Evolutionary conservation across 1,284 basidiomycete genomes (phyloP).

Genomic region (Phellinidium pouzarii): DNA sequence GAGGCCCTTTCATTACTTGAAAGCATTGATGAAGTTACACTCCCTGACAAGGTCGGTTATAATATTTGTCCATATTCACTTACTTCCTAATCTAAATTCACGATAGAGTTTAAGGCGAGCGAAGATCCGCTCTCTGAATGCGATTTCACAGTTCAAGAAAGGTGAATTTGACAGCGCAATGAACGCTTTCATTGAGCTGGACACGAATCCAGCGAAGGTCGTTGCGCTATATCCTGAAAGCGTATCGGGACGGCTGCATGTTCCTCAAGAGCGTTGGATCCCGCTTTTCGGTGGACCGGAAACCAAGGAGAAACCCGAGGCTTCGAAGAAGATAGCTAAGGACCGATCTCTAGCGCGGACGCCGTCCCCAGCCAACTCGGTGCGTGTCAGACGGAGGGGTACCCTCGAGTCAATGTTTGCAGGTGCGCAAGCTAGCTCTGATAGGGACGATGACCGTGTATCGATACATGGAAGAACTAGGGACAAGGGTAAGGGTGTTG

Average conservation of each 20-base stretch:
- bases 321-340: constrained; percentile 25
- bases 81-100: constrained; percentile 4
- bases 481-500: constrained; percentile 29
- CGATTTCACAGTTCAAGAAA: constrained; percentile 69
- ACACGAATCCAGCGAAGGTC: constrained; percentile 91
- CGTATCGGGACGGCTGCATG: constrained; percentile 74
- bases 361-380: constrained; percentile 36
- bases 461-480: constrained; percentile 42
- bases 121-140: constrained; percentile 63
- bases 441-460: constrained; percentile 54
- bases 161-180: constrained; percentile 73
- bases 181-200: constrained; percentile 81
- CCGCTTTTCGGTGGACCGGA: constrained; percentile 73
- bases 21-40: constrained; percentile 51
- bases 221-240: constrained; percentile 82
- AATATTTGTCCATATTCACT: constrained; percentile 12
- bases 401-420: constrained; percentile 4
- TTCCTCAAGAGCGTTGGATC: constrained; percentile 74
- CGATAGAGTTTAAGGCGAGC: constrained; percentile 46
- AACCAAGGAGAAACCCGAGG: constrained; percentile 23
- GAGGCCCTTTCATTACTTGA: constrained; percentile 82
- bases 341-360: constrained; percentile 26
- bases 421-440: constrained; percentile 17
- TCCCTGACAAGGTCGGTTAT: constrained; percentile 62
- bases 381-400: constrained; percentile 30